Percentiles rank a stretch among this genome's conserved stretches.
Conservation (phyloP, 192 early-diverging fungal species). For the Ambispora gerdemannii region DNA sequence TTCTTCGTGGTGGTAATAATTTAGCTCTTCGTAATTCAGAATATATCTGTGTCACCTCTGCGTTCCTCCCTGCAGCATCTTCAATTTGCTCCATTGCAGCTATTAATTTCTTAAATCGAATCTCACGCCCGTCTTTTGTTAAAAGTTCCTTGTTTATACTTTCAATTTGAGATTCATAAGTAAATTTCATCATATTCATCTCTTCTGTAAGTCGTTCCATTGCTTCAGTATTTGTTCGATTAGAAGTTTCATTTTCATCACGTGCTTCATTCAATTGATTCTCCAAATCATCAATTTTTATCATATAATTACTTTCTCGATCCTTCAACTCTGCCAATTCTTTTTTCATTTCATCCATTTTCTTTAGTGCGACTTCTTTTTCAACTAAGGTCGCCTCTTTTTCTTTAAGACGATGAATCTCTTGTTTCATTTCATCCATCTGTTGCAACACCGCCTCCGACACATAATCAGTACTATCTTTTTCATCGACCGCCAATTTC, state of each 20-base stretch:
- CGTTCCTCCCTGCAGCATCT: neutral
- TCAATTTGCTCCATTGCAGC: constrained; percentile 9
- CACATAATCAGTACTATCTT: constrained; percentile 11
- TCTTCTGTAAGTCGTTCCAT: constrained; percentile 18
- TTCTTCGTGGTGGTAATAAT: constrained; percentile 1
- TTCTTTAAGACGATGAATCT: constrained; percentile 20
- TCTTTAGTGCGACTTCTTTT: constrained; percentile 17
- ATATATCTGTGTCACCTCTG: constrained; percentile 5
- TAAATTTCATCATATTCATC: constrained; percentile 25
- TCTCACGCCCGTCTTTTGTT: constrained; percentile 16
- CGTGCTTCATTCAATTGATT: neutral
- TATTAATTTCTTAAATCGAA: constrained; percentile 8
- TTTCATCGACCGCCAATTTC: neutral
- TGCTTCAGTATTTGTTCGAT: neutral
- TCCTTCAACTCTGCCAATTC: constrained; percentile 3
- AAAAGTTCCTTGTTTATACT: neutral
- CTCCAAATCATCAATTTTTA: constrained; percentile 24
- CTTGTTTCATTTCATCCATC: constrained; percentile 29
- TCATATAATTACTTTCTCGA: constrained; percentile 19
- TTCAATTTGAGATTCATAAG: constrained; percentile 25
- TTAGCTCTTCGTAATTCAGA: constrained; percentile 2
- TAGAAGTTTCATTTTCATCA: constrained; percentile 6
- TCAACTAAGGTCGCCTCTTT: constrained; percentile 13
- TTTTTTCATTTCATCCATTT: constrained; percentile 22
- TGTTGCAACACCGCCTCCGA: constrained; percentile 12